Base-by-base conservation (phyloP, 805 yeast genomes). In the Saturnispora galanensis region DNA sequence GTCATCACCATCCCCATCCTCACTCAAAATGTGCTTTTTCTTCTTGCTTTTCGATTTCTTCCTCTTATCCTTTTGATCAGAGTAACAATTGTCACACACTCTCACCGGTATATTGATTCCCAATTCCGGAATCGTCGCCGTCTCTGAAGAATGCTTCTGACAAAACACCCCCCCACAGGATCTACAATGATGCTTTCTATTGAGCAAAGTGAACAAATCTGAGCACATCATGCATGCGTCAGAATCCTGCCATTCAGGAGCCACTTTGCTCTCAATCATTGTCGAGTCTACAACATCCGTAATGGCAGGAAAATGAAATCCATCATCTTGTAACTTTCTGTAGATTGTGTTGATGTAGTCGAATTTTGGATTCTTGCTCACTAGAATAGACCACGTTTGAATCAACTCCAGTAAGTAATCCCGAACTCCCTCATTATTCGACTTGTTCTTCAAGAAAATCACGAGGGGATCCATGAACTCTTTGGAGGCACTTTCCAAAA, bases 231-330 rank as follows among this genome's bases (percentile, higher is more conserved):
- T 89, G 63, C 98, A 93, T 3, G 86, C 86, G 54, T 87, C 95
- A 10, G 89, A 83, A 57, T 93, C 98, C 17, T 84, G 81, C 98
- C 98, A 93, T 54, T 88, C 97, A 0, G 98, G 97, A 2, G 98
- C 97, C 4, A 89, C 89, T 49, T 79, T 83, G 2, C 96, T 76
- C 55, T 90, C 97, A 40, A 90, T 76, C 60, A 89, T 77, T 15
- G 66, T 65, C 30, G 69, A 60, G 40, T 69, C 70, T 17, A 64
- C 57, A 28, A 57, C 57, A 10, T 55, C 60, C 4, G 55, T 55
- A 39, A 73, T 64, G 21, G 65, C 66, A 1, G 95, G 95, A 56
- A 89, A 87, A 43, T 70, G 66, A 52, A 76, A 76, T 1, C 81
- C 89, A 46, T 82, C 83, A 35, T 66, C 61, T 45, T 72, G 68